These are phyloP conservation scores for Boletus rubescentipes DNA, from an alignment of 768 basidiomycete genomes.

Conservation along the genomic window DNA sequence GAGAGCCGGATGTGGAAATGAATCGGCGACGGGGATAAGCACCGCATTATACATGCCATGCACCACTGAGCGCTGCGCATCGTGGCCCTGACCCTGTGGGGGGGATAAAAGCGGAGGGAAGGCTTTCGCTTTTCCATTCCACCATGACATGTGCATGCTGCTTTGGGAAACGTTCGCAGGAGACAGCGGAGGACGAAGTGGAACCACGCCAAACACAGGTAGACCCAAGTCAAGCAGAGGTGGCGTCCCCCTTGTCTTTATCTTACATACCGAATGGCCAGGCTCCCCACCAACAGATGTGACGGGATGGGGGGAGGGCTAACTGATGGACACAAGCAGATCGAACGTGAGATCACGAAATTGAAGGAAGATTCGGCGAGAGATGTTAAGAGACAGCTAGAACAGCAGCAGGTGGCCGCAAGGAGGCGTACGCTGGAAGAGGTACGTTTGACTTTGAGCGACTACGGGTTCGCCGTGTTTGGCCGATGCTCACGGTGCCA, in stretches of 20 bases:
- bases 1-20: not conserved
- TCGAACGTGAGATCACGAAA: constrained; percentile 22
- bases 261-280: not conserved
- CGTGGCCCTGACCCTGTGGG: not conserved
- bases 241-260: not conserved
- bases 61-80: too few species aligned
- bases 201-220: constrained; percentile 17
- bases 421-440: not conserved
- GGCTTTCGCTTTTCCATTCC: not conserved
- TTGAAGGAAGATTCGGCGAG: constrained; percentile 21
- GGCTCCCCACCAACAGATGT: not conserved
- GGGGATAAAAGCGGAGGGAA: constrained; percentile 7
- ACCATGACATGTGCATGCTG: constrained; percentile 3
- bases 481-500: not conserved
- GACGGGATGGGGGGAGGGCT: too few species aligned
- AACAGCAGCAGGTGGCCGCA: constrained; percentile 15
- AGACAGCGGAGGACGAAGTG: not conserved
- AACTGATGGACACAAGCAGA: constrained; percentile 13
- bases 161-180: not conserved
- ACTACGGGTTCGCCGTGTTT: not conserved
- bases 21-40: not conserved
- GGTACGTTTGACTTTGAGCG: constrained; percentile 2
- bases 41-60: not conserved
- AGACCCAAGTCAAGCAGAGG: constrained; percentile 16
- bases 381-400: constrained; percentile 24